Evolutionary conservation across 768 basidiomycete genomes (phyloP), one percentile per base, ranked within the genome.

Genomic region (Boletus rufocinnamomeus): DNA sequence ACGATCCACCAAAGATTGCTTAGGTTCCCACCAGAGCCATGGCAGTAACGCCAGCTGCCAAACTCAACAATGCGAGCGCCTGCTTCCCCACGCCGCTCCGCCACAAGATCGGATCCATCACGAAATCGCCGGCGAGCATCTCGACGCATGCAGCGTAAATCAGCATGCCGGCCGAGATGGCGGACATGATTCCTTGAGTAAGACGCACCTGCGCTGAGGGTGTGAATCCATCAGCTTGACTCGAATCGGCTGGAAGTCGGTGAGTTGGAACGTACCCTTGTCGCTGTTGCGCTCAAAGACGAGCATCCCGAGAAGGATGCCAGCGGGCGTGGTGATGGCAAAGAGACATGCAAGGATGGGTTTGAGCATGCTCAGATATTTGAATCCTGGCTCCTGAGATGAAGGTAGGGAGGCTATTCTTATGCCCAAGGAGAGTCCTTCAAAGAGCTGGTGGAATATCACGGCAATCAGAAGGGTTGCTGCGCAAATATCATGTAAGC

Each of bases 51-150:
- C 89, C 90, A n/a, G 79, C 76, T 28, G 85, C 67, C 57, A 90
- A 68, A 66, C 87, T 88, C 2, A 70, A 66, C 16, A 91, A 72
- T 13, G 89, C 89, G 38, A 87, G 63, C 17, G 72, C 74, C 70
- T 86, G 83, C 49, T 74, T 72, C 45, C 61, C 54, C 17, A 72
- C 57, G 19, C 70, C 63, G 59, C 75, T 72, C 28, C 75, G 72
- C 79, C 77, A 78, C 72, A 76, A 74, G 71, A 63, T 76, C 67
- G 44, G 84, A 40, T 90, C 88, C 73, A 88, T 87, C 44, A 93
- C 88, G 63, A 93, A 92, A 71, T 93, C 91, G 3, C 84, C 91
- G 0, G 89, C 91, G 52, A 93, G 82, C 88, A 93, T 93, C 78
- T 93, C 91, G 8, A 93, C 89, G 11, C 86, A 89, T 13, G 87